A percentile compares a stretch with the other conserved stretches of the same genome.
phyloP scores from a whole-genome alignment of 805 yeast species.

The Metschnikowia kunwiensis region DNA sequence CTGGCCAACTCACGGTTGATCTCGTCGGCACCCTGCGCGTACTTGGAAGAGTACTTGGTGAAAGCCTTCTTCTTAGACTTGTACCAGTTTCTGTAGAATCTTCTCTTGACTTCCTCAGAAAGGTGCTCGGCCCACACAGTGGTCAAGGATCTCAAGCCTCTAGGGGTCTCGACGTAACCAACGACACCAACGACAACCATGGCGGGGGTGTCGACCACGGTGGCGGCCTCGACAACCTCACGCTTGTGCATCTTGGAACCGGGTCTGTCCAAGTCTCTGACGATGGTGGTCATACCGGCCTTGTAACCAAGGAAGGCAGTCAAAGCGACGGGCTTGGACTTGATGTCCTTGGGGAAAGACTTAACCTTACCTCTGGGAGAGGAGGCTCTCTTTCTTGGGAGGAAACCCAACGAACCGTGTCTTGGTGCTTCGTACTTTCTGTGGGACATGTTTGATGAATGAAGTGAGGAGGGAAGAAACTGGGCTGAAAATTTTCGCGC shows the following conservation, averaged over 20 bases:
- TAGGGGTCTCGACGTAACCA: constrained; percentile 99
- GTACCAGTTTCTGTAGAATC: constrained; percentile 99
- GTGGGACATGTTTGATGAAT: constrained; percentile 78
- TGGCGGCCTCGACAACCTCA: constrained; percentile 99
- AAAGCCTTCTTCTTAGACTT: constrained; percentile 99
- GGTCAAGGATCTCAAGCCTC: constrained; percentile 99
- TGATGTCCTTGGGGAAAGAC: constrained; percentile 99
- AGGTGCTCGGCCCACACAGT: constrained; percentile 99
- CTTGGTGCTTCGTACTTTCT: constrained; percentile 99
- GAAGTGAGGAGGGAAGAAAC: constrained; percentile 25
- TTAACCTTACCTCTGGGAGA: constrained; percentile 97
- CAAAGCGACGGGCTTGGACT: constrained; percentile 95
- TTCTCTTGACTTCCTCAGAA: constrained; percentile 98
- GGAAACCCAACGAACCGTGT: constrained; percentile 99
- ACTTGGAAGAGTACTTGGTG: constrained; percentile 99
- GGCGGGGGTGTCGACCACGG: constrained; percentile 99
- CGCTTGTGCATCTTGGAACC: constrained; percentile 99
- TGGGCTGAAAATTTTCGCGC: constrained; percentile 9
- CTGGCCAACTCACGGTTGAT: constrained; percentile 96
- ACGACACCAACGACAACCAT: constrained; percentile 99
- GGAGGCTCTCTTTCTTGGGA: constrained; percentile 99
- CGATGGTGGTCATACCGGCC: constrained; percentile 99
- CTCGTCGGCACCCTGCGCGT: constrained; percentile 85
- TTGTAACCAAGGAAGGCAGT: constrained; percentile 99
- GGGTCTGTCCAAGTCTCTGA: constrained; percentile 99